Base-by-base conservation (phyloP, 1,284 basidiomycete species). In the Naganishia sp. region DNA sequence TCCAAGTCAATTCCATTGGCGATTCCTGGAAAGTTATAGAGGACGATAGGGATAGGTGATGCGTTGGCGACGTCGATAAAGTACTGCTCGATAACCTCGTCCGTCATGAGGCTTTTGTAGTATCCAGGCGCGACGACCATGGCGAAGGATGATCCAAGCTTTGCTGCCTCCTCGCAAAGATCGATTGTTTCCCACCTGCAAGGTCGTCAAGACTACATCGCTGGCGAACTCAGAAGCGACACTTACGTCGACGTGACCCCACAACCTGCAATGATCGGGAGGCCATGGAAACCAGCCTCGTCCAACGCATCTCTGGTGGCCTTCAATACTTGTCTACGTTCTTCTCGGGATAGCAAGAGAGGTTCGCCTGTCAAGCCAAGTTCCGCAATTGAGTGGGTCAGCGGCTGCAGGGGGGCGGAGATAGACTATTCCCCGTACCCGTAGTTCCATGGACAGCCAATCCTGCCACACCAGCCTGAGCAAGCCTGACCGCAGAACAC, bases 11-110 rank as follows among this genome's bases (percentile, higher is more conserved):
- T 68, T 33, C 71, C 68, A 46, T 70, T 70, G 0, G 63, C 64
- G 60, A 70, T 69, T 15, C 70, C 71, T 21, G 71, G 71, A 59
- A 72, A 72, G 48, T 72, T 72, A 66, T 72, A 72, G 18, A 72
- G 52, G 2, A 71, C 33, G n/a, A 72, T 64, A 21, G 71, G 71
- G 28, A 72, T 67, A 13, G 66, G 65, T 11, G 68, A 67, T 13
- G 63, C 65, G 48, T 71, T 68, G 25, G 70, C 67, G 46, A 70
- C 68, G 39, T 70, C 68, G 21, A 43, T 68, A 53, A 67, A 70
- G 66, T 59, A 70, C 21, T 53, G 25, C 36, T 70, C 63, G 39
- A 70, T 42, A 3, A 67, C 63, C 3, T 44, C 43, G 31, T 70
- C 68, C 2, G 57, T 46, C 68, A 72, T 72, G 16, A 61, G 36